phyloP scores from a whole-genome alignment of 2,329 filamentous ascomycete species.

The Orbilia brochopaga region DNA sequence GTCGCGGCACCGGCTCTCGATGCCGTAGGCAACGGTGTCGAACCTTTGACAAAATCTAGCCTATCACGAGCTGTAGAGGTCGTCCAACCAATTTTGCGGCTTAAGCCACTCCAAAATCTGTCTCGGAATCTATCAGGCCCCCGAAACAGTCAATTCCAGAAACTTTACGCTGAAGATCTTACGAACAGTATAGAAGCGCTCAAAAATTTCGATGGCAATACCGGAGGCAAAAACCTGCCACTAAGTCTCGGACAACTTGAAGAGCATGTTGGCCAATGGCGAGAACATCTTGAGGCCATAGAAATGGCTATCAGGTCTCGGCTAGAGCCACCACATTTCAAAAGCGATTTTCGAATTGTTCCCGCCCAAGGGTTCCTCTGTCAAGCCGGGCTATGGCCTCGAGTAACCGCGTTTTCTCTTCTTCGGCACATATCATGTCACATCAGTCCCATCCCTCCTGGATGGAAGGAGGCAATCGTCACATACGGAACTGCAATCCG shows the following conservation, averaged over 20 bases:
- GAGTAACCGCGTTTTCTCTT: conserved; percentile 24
- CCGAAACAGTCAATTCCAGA: conserved; percentile 40
- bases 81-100: conserved; percentile 21
- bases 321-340: conserved; percentile 25
- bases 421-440: conserved; percentile 20
- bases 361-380: conserved; percentile 21
- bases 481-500: conserved; percentile 60
- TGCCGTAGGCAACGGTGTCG: neutral
- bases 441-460: conserved; percentile 51
- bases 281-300: conserved; percentile 7
- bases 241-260: conserved; percentile 12
- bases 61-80: conserved; percentile 22
- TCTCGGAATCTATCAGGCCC: conserved; percentile 23
- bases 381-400: conserved; percentile 50
- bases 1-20: conserved; percentile 7
- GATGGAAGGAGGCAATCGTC: conserved; percentile 58
- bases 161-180: conserved; percentile 45
- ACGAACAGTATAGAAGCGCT: conserved; percentile 50
- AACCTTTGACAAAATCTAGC: conserved; percentile 10
- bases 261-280: conserved; percentile 15
- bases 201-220: conserved; percentile 32
- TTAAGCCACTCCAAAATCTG: conserved; percentile 25
- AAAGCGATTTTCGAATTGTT: neutral
- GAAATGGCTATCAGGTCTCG: conserved; percentile 15
- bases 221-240: conserved; percentile 2